These are phyloP conservation scores for Alternaria triticimaculans DNA, from an alignment of 2,329 filamentous ascomycete genomes.

Conservation along the genomic window DNA sequence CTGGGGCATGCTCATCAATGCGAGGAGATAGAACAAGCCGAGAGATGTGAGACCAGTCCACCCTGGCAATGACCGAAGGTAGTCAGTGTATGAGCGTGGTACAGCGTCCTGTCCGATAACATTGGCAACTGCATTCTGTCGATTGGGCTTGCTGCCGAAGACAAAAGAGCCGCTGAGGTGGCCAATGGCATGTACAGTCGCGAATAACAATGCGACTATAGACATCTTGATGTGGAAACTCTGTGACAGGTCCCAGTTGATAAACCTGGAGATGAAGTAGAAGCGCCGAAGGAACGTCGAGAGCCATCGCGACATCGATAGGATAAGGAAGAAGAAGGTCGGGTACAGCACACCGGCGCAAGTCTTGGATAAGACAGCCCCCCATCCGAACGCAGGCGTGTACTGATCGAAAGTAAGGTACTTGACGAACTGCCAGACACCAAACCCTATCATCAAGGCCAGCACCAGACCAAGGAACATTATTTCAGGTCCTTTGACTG, in stretches of 20 bases:
- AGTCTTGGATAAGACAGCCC: constrained; percentile 62
- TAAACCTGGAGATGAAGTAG: constrained; percentile 60
- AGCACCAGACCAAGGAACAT: constrained; percentile 59
- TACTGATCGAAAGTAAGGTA: constrained; percentile 56
- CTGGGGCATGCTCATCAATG: constrained; percentile 58
- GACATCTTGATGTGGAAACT: constrained; percentile 64
- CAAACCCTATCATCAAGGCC: constrained; percentile 58
- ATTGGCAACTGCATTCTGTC: constrained; percentile 55
- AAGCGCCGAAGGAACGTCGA: constrained; percentile 61
- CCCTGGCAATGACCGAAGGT: constrained; percentile 57
- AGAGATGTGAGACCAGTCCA: constrained; percentile 60
- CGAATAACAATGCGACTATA: constrained; percentile 58
- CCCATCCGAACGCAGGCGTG: constrained; percentile 62
- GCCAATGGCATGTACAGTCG: constrained; percentile 61
- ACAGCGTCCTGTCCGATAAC: constrained; percentile 55
- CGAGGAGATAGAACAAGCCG: constrained; percentile 59
- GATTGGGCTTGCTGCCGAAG: constrained; percentile 55
- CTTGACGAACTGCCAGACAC: constrained; percentile 63
- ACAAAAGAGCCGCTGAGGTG: constrained; percentile 62
- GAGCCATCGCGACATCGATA: constrained; percentile 65
- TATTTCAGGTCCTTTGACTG: constrained; percentile 61
- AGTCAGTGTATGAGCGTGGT: constrained; percentile 55
- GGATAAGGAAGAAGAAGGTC: constrained; percentile 64
- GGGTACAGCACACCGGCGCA: constrained; percentile 63
- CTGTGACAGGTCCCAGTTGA: constrained; percentile 65